phyloP scores from a whole-genome alignment of 768 basidiomycete genomes.

The Pisolithus sp. region DNA sequence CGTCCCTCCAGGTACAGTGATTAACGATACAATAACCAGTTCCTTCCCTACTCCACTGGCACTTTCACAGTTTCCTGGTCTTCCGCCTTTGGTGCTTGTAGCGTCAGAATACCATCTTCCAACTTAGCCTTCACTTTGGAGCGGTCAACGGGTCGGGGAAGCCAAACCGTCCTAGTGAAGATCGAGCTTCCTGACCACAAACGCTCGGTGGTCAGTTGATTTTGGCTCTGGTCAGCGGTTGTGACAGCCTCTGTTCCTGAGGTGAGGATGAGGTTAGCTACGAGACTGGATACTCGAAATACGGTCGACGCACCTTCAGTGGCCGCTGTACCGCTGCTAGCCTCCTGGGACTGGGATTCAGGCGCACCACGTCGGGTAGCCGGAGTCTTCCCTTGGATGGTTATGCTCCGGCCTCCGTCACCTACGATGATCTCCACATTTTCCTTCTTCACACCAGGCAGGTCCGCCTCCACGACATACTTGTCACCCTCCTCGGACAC shows the following conservation, averaged over 20 bases:
- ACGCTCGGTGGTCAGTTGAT: slow-evolving; percentile 54
- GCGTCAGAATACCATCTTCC: slow-evolving; percentile 60
- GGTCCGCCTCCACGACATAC: slow-evolving; percentile 68
- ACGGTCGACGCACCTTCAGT: slow-evolving; percentile 25
- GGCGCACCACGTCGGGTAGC: slow-evolving; percentile 16
- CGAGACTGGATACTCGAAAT: not conserved
- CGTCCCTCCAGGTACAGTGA: no score
- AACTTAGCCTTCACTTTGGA: slow-evolving; percentile 57
- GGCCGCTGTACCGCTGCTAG: slow-evolving; percentile 8
- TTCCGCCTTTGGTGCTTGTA: slow-evolving; percentile 54
- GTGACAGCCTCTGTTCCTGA: slow-evolving; percentile 12
- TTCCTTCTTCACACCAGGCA: slow-evolving; percentile 76
- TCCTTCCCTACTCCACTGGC: slow-evolving; percentile 22
- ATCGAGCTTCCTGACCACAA: slow-evolving; percentile 46
- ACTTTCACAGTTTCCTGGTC: slow-evolving; percentile 52
- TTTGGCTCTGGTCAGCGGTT: slow-evolving; percentile 23
- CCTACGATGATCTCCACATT: slow-evolving; percentile 66
- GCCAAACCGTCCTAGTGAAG: slow-evolving; percentile 67
- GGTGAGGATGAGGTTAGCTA: not conserved
- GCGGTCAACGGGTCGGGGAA: slow-evolving; percentile 57
- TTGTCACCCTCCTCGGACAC: slow-evolving; percentile 57
- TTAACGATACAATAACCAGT: not conserved
- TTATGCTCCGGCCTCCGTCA: slow-evolving; percentile 62
- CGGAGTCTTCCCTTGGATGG: slow-evolving; percentile 58
- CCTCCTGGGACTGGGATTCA: slow-evolving; percentile 15